Conservation (phyloP, 2,329 filamentous ascomycete genomes). For the Thyridium curvatum region DNA sequence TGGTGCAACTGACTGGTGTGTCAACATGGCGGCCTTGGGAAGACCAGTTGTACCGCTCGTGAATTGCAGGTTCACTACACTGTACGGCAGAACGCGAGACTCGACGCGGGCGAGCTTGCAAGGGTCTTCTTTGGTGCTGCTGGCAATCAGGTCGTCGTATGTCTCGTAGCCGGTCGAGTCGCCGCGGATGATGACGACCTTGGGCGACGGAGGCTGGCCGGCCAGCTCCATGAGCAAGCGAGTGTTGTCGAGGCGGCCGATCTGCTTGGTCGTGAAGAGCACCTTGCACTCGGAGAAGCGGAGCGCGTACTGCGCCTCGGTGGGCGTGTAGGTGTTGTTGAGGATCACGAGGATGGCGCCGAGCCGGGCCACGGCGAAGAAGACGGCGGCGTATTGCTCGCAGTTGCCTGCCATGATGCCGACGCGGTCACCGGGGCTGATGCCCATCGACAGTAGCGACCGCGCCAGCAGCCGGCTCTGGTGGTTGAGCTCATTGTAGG, state of each 20-base stretch:
- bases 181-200: conserved; percentile 56
- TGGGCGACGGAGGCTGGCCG: conserved; percentile 34
- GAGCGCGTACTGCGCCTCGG: conserved; percentile 65
- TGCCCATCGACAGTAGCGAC: conserved; percentile 60
- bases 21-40: conserved; percentile 70
- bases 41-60: conserved; percentile 69
- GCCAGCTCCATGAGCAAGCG: conserved; percentile 50
- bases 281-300: conserved; percentile 56
- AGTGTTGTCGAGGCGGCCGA: conserved; percentile 59
- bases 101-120: conserved; percentile 42
- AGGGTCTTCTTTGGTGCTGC: conserved; percentile 38
- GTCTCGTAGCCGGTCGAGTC: conserved; percentile 47
- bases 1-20: conserved; percentile 49
- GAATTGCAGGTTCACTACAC: conserved; percentile 70
- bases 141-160: conserved; percentile 52
- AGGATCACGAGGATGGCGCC: conserved; percentile 68
- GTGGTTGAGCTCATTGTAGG: conserved; percentile 58
- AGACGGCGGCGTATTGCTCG: conserved; percentile 73
- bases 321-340: conserved; percentile 76
- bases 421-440: conserved; percentile 62
- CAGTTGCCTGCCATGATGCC: conserved; percentile 75
- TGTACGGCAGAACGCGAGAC: conserved; percentile 52
- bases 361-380: conserved; percentile 64
- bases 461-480: conserved; percentile 57
- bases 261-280: conserved; percentile 65